A percentile compares a stretch with the other conserved stretches of the same genome.
These are phyloP conservation scores for Termitomyces sp. DNA, from an alignment of 768 basidiomycete genomes.

Conservation along the genomic window DNA sequence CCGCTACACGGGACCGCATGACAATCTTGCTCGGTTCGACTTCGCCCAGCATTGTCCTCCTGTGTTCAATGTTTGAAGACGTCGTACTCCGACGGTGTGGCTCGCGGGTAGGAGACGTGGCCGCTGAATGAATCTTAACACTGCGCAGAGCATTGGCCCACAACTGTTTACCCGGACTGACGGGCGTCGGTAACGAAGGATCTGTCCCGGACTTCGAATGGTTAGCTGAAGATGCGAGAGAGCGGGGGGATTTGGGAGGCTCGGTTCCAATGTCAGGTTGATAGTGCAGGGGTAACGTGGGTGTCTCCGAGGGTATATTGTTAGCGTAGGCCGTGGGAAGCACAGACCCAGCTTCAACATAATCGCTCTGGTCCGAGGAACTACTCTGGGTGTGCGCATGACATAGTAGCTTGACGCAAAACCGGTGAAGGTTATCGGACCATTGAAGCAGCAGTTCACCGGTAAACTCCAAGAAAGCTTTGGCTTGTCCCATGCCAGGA, in stretches of 20 bases:
- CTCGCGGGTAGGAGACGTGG: conserved; percentile 16
- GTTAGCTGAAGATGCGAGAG: conserved; percentile 15
- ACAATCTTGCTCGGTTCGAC: conserved; percentile 27
- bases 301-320: conserved; percentile 5
- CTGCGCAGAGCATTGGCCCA: conserved; percentile 40
- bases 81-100: conserved; percentile 32
- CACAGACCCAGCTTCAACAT: conserved; percentile 21
- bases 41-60: conserved; percentile 21
- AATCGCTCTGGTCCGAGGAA: conserved; percentile 19
- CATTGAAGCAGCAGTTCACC: conserved; percentile 13
- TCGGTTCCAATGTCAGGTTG: conserved; percentile 18
- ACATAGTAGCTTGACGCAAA: conserved; percentile 20
- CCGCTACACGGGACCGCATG: conserved; percentile 48
- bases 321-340: conserved; percentile 19
- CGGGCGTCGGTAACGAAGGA: conserved; percentile 7
- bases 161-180: conserved; percentile 31
- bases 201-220: conserved; percentile 13
- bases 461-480: conserved; percentile 11
- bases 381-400: conserved; percentile 17
- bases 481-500: conserved; percentile 19
- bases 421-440: conserved; percentile 14
- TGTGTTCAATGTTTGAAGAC: conserved; percentile 24
- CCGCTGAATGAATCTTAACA: conserved; percentile 34
- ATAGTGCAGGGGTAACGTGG: conserved; percentile 10
- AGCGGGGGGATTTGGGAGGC: conserved; percentile 10